Conservation (phyloP, 2,329 filamentous ascomycete genomes). For the Didymella exigua region DNA sequence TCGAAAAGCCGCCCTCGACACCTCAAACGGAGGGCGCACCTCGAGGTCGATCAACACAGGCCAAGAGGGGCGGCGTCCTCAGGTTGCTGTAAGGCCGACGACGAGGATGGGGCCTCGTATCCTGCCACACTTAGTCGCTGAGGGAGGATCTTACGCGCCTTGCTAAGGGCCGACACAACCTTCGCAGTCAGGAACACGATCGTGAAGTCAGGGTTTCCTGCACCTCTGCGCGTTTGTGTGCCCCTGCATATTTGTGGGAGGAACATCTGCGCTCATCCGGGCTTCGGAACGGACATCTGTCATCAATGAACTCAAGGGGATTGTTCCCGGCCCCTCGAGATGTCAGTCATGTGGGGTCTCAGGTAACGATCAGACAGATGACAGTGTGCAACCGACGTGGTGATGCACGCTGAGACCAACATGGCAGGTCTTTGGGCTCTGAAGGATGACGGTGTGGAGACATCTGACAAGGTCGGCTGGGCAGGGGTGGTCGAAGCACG, state of each 20-base stretch:
- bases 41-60: constrained; percentile 11
- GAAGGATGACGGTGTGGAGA: constrained; percentile 15
- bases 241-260: constrained; percentile 12
- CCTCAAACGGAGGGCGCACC: neutral
- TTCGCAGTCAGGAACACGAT: constrained; percentile 6
- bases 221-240: constrained; percentile 1
- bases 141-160: constrained; percentile 10
- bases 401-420: constrained; percentile 12
- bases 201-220: neutral
- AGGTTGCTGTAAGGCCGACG: constrained; percentile 11
- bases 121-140: constrained; percentile 1
- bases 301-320: constrained; percentile 4
- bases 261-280: constrained; percentile 8
- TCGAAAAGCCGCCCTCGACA: neutral
- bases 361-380: neutral
- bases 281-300: constrained; percentile 18
- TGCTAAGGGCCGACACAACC: constrained; percentile 8
- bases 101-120: constrained; percentile 1
- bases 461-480: constrained; percentile 7
- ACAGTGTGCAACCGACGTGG: neutral
- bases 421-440: constrained; percentile 12
- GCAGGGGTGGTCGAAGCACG: constrained; percentile 10
- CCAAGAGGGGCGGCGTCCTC: constrained; percentile 16
- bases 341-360: constrained; percentile 11
- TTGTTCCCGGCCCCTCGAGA: neutral